A percentile compares a stretch with the other conserved stretches of the same genome.
Conservation (phyloP, 1,284 basidiomycete genomes). For the Heterobasidion irregulare region DNA sequence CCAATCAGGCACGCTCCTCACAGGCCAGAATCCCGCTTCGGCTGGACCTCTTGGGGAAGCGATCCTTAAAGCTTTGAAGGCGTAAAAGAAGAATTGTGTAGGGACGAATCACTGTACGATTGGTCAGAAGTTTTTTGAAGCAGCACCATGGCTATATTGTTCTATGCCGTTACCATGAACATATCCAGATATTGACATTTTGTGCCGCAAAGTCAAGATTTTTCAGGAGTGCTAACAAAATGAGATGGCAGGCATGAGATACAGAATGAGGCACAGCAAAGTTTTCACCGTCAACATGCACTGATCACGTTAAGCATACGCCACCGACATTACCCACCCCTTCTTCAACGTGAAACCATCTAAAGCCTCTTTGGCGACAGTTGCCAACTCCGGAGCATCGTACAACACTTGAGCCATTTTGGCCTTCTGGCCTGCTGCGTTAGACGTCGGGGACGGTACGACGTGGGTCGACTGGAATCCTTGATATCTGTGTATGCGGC, state of each 20-base stretch:
- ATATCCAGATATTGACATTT: no score
- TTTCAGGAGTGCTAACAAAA: no score
- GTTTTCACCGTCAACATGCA: not conserved
- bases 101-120: no score
- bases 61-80: conserved; percentile 28
- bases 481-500: conserved; percentile 45
- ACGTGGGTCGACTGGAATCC: conserved; percentile 70
- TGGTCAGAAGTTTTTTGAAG: no score
- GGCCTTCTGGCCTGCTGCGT: conserved; percentile 47
- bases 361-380: conserved; percentile 68
- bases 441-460: conserved; percentile 54
- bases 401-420: conserved; percentile 75
- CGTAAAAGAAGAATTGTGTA: not conserved
- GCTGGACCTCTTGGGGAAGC: conserved; percentile 42
- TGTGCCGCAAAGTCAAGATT: no score
- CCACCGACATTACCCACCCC: conserved; percentile 74
- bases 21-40: conserved; percentile 71
- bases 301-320: conserved; percentile 46
- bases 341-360: conserved; percentile 77
- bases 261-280: not conserved
- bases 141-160: not conserved
- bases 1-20: conserved; percentile 38
- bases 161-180: no score
- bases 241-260: no score
- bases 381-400: conserved; percentile 64